phyloP scores from a whole-genome alignment of 768 basidiomycete genomes.

The Leccinum fibrillosum region DNA sequence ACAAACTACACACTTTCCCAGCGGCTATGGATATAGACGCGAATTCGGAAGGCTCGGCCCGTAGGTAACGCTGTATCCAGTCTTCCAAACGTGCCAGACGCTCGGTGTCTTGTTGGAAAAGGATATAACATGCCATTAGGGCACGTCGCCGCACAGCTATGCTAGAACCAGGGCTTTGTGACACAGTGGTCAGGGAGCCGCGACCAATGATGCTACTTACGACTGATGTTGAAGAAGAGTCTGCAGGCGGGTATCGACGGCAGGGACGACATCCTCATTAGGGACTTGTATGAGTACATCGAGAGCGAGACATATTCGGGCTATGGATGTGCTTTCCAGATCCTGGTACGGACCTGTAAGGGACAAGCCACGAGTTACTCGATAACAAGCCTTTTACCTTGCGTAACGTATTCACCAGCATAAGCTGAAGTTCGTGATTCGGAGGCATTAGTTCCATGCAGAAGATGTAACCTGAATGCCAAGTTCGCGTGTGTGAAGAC shows the following conservation, averaged over 20 bases:
- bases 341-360: constrained; percentile 47
- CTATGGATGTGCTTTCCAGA: constrained; percentile 53
- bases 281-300: constrained; percentile 62
- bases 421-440: constrained; percentile 68
- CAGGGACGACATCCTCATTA: constrained; percentile 69
- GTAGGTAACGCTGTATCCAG: constrained; percentile 12
- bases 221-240: constrained; percentile 69
- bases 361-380: neutral
- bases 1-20: constrained; percentile 22
- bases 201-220: constrained; percentile 53
- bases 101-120: constrained; percentile 46
- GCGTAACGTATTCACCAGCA: constrained; percentile 83
- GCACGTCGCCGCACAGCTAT: constrained; percentile 58
- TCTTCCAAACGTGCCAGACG: constrained; percentile 42
- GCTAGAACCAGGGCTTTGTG: constrained; percentile 34
- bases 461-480: constrained; percentile 66
- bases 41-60: constrained; percentile 8
- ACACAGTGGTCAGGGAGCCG: neutral
- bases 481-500: neutral
- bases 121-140: constrained; percentile 52
- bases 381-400: constrained; percentile 47
- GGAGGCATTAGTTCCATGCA: constrained; percentile 70
- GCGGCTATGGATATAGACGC: constrained; percentile 8
- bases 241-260: constrained; percentile 62
- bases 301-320: constrained; percentile 68